Conservation (phyloP, 83 land plant species). For the Isoetes engelmannii region DNA sequence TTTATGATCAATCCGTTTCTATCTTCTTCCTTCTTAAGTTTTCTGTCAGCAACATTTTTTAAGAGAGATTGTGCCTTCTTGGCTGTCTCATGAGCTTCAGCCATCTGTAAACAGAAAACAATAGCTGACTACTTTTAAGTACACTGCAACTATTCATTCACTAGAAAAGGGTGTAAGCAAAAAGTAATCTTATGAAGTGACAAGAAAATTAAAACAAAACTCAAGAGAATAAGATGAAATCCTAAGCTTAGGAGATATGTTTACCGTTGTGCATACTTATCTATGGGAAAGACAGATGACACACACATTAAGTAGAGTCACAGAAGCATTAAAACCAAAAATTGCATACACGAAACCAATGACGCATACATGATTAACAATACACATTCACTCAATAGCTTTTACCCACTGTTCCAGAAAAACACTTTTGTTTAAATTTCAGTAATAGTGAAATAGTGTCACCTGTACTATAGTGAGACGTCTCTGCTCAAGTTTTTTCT, state of each 20-base stretch:
- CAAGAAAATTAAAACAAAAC: too few relatives aligned
- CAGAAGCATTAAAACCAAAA: background rate
- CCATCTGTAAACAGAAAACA: slow-evolving; percentile 37
- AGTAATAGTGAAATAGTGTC: too few relatives aligned
- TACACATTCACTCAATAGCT: background rate
- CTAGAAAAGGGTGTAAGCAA: too few relatives aligned
- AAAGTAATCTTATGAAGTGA: too few relatives aligned
- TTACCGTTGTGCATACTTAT: background rate
- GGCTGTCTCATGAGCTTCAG: slow-evolving; percentile 64
- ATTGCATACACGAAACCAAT: background rate
- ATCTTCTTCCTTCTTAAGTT: slow-evolving; percentile 54
- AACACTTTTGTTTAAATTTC: too few relatives aligned
- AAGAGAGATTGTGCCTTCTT: slow-evolving; percentile 68
- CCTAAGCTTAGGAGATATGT: background rate
- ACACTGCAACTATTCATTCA: too few relatives aligned
- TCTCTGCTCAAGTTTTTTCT: slow-evolving; percentile 30
- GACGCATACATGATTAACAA: background rate
- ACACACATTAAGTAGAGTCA: too few relatives aligned
- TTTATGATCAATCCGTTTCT: slow-evolving; percentile 64
- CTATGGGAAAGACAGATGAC: background rate
- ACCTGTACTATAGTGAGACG: slow-evolving; percentile 26
- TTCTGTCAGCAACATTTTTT: slow-evolving; percentile 74
- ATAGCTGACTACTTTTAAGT: background rate
- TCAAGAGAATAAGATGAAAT: too few relatives aligned
- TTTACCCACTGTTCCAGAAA: background rate